Base-by-base conservation (phyloP, 116 monocot genomes). In the Posidonia oceanica region DNA sequence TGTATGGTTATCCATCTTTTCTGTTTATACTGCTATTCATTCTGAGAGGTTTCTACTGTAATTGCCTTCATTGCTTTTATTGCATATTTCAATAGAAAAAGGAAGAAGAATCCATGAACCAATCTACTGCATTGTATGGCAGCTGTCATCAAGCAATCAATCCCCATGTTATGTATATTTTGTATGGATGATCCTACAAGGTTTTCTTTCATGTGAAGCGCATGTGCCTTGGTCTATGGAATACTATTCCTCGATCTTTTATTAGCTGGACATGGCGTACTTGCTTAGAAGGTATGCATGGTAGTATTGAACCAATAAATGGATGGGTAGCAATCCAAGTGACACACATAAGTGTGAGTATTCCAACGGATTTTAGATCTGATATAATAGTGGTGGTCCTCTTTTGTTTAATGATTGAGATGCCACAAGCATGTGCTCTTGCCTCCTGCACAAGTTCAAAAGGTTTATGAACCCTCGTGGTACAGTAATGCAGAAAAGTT, bases 381-480 rank as follows among this genome's bases (percentile, higher is more conserved):
- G 52, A 67, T 41, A 57, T 3, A 56, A 36, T 8, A 39, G 58
- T 70, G 70, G 70, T 70, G 58, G 58, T 70, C 58, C 70, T 39
- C 39, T 12, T 57, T 39, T 38, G 44, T 39, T 70, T 70, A 70
- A 70, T 57, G 56, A 36, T 20, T n/a, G 69, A 39, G 36, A 69
- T 70, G 56, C 70, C 58, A 38, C 39, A 39, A 40, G 39, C 70
- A 70, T 70, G 70, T 70, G 70, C 70, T 40, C 58, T 70, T 70
- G 70, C 70, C 70, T 70, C 40, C 57, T 58, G 38, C 22, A 29
- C 51, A 17, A 58, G 11, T 58, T 58, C 70, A 57, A 41, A 55
- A 36, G 69, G 3, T 37, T 20, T 22, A 22, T 23, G 23, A 61
- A 65, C 65, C 39, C 65, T 36, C 29, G 52, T 13, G 67, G 67